Base-by-base conservation (phyloP, 75 land plant species). In the Pinus tabuliformis region DNA sequence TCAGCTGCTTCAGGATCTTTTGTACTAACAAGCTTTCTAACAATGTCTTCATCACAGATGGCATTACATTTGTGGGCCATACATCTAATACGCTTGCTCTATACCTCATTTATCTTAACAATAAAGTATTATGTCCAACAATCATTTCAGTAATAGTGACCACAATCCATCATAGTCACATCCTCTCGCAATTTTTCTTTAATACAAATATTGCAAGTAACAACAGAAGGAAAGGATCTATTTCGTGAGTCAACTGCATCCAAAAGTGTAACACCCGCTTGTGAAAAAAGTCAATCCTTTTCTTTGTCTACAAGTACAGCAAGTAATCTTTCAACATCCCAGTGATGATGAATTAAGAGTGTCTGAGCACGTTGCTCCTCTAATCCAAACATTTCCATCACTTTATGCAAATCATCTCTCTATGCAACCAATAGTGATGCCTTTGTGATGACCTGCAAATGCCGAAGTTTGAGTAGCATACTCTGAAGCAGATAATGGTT, bases 261-360 rank as follows among this genome's bases (percentile, higher is more conserved):
- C 56, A 79, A 61, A 59, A 87, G 60, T 28, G 87, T 83, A 26
- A 96, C 81, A 42, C 99, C 97, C 49, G 95, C 99, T 78, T 87
- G 86, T 33, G 83, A 62, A 89, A 90, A 92, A 45, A 94, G 77
- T 22, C 72, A 56, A 57, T 84, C 86, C 63, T 68, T 89, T 15
- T 97, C 99, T 73, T 86, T 90, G 63, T 92, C 94, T 14, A 88
- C n/a, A n/a, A n/a, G n/a, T n/a, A n/a, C n/a, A n/a, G n/a, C n/a
- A n/a, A n/a, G n/a, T n/a, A n/a, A n/a, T 70, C 78, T 90, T 75
- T 94, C 99, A 68, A 94, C 89, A 86, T 96, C 83, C 99, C 99
- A 96, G 3, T 95, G 91, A 72, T 92, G 78, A 79, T 92, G 84
- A 45, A 94, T 96, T 24, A 96, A 94, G 59, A 96, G 77, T 9